phyloP scores from a whole-genome alignment of 2,329 filamentous ascomycete genomes.

The Fusarium poae region DNA sequence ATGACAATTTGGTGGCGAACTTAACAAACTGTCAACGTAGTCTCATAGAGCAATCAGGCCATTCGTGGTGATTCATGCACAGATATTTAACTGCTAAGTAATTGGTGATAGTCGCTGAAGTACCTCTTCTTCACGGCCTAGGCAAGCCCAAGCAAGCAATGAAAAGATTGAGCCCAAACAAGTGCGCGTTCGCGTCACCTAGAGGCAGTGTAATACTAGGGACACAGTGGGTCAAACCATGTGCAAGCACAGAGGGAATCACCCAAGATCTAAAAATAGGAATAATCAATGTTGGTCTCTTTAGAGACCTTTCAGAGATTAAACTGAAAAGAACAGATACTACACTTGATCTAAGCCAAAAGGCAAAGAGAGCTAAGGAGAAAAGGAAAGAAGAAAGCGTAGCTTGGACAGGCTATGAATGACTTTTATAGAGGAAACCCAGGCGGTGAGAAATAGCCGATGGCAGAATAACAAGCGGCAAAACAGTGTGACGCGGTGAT shows the following conservation, averaged over 20 bases:
- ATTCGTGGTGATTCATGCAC: too few species aligned
- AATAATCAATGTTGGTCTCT: constrained; percentile 35
- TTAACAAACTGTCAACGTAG: too few species aligned
- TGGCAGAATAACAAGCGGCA: constrained; percentile 18
- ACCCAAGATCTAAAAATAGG: constrained; percentile 29
- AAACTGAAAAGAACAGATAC: constrained; percentile 40
- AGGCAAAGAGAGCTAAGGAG: constrained; percentile 36
- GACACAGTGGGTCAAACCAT: constrained; percentile 29
- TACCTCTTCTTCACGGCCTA: constrained; percentile 11
- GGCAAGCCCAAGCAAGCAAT: constrained; percentile 22
- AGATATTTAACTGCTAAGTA: too few species aligned
- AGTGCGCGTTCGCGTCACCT: constrained; percentile 33
- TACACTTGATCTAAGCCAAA: constrained; percentile 39
- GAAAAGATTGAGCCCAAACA: constrained; percentile 29
- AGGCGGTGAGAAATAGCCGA: constrained; percentile 8
- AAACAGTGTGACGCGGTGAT: not conserved
- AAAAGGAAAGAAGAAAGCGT: constrained; percentile 20
- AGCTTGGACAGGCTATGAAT: not conserved
- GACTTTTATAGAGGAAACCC: not conserved
- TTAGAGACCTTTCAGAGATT: constrained; percentile 37
- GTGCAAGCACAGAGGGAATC: constrained; percentile 34
- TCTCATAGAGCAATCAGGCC: too few species aligned
- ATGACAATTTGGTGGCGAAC: not conserved
- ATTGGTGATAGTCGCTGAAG: too few species aligned
- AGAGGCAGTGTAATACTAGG: constrained; percentile 39